A percentile compares a stretch with the other conserved stretches of the same genome.
Conservation (phyloP, 768 basidiomycete species). For the Coprinopsis sp. region DNA sequence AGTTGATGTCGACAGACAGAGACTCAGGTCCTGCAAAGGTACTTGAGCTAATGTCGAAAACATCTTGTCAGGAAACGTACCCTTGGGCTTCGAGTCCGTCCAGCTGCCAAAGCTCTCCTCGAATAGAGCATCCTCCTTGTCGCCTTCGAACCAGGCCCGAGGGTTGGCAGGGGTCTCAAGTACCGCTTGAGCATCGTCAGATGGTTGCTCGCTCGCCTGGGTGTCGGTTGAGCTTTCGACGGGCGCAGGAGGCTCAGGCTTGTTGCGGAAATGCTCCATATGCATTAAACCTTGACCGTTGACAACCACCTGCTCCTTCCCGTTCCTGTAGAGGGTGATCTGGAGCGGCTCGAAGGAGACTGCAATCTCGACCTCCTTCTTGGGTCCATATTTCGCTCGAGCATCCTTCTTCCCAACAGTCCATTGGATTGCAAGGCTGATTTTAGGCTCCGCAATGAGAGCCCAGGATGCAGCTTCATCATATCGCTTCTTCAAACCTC, state of each 20-base stretch:
- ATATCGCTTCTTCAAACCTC: slow-evolving; percentile 76
- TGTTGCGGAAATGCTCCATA: slow-evolving; percentile 94
- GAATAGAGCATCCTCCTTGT: slow-evolving; percentile 79
- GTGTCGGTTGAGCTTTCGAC: slow-evolving; percentile 42
- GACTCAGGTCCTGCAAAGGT: slow-evolving; percentile 82
- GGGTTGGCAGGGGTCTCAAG: slow-evolving; percentile 45
- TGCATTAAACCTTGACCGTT: slow-evolving; percentile 90
- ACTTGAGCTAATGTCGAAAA: neutral
- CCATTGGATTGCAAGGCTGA: slow-evolving; percentile 62
- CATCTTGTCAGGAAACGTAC: slow-evolving; percentile 35
- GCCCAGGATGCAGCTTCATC: slow-evolving; percentile 93
- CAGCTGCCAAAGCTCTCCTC: slow-evolving; percentile 84
- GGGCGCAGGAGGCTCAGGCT: slow-evolving; percentile 39
- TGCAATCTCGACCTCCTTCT: slow-evolving; percentile 59
- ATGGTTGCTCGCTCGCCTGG: slow-evolving; percentile 40
- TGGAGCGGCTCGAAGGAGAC: slow-evolving; percentile 75
- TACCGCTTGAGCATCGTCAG: slow-evolving; percentile 46
- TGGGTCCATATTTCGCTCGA: slow-evolving; percentile 59
- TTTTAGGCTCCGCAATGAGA: slow-evolving; percentile 63
- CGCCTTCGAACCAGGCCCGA: slow-evolving; percentile 85
- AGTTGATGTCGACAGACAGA: slow-evolving; percentile 85
- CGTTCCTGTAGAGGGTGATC: slow-evolving; percentile 65
- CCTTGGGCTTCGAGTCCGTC: slow-evolving; percentile 95
- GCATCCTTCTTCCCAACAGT: slow-evolving; percentile 58
- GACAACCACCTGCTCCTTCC: slow-evolving; percentile 80